Conservation (phyloP, 306 rosid genomes). For the Vigna unguiculata region DNA sequence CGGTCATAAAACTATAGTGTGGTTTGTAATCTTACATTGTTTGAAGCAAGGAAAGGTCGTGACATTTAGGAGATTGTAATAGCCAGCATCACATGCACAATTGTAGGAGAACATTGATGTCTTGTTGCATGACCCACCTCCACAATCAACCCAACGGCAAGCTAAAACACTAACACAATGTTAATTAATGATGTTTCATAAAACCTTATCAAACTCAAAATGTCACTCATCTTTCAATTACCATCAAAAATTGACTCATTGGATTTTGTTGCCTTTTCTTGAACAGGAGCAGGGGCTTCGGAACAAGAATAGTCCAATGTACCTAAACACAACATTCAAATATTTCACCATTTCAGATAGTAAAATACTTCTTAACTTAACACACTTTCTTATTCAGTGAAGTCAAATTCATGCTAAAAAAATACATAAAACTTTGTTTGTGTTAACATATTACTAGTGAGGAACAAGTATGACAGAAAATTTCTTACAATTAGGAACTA, state of each 20-base stretch:
- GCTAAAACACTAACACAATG: constrained; percentile 49
- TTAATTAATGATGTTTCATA: background rate
- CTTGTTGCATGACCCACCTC: constrained; percentile 81
- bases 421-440: no score
- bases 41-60: constrained; percentile 71
- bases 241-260: constrained; percentile 66
- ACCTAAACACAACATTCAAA: constrained; percentile 56
- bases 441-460: background rate
- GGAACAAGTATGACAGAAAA: background rate
- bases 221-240: constrained; percentile 42
- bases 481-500: constrained; percentile 77
- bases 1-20: background rate
- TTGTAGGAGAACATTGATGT: constrained; percentile 60
- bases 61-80: constrained; percentile 71
- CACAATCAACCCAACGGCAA: constrained; percentile 84
- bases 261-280: constrained; percentile 52
- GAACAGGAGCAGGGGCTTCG: constrained; percentile 59
- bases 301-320: constrained; percentile 64
- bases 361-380: background rate
- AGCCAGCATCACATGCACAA: constrained; percentile 68
- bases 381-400: no score
- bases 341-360: constrained; percentile 39
- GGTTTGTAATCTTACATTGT: constrained; percentile 67
- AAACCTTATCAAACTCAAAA: constrained; percentile 4
- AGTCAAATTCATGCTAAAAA: no score